Conservation (phyloP, 2,329 filamentous ascomycete species). For the Sordariomycetes sp. region DNA sequence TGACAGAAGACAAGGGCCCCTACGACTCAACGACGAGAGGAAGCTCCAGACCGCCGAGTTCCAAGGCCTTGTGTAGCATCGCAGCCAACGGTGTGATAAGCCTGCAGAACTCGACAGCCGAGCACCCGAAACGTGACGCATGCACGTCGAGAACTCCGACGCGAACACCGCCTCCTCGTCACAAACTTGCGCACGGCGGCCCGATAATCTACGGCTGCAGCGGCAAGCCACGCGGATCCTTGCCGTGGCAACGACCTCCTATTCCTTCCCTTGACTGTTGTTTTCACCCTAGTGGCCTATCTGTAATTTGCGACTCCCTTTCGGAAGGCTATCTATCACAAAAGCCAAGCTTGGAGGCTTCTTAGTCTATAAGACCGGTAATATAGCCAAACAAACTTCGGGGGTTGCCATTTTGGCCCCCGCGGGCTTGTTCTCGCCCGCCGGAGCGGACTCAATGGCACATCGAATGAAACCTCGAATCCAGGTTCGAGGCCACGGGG, state of each 20-base stretch:
- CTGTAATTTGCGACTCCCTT: not conserved
- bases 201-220: not conserved
- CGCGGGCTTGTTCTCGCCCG: not conserved
- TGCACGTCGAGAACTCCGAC: not conserved
- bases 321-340: not conserved
- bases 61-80: not conserved
- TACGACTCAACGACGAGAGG: too few species aligned
- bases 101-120: not conserved
- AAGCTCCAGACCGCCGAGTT: too few species aligned
- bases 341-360: not conserved
- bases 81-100: not conserved
- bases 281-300: not conserved
- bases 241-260: not conserved
- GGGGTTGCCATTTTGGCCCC: not conserved
- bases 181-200: not conserved
- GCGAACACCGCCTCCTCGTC: not conserved
- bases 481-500: not conserved
- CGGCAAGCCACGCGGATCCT: not conserved
- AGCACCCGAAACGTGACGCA: not conserved
- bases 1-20: too few species aligned
- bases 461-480: not conserved
- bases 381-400: too few species aligned
- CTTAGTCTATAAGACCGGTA: too few species aligned
- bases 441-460: not conserved
- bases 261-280: not conserved